phyloP scores from a whole-genome alignment of 2,329 filamentous ascomycete species.

The Mycogone perniciosa region DNA sequence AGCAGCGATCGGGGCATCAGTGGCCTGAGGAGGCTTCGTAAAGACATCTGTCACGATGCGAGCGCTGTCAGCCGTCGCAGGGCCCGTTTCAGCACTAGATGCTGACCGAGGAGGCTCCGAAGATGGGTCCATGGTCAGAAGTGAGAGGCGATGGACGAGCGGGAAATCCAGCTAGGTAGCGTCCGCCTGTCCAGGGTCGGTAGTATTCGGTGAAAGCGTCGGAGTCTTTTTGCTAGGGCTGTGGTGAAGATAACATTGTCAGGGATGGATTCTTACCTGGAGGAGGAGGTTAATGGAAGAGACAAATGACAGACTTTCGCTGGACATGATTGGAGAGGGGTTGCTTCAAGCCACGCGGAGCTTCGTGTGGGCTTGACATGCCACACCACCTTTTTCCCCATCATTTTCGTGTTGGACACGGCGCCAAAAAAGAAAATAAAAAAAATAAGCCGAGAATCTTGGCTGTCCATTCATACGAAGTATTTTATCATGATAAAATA shows the following conservation, averaged over 20 bases:
- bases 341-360: too few species aligned
- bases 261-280: neutral
- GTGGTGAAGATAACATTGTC: neutral
- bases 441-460: too few species aligned
- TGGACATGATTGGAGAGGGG: too few species aligned
- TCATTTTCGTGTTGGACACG: too few species aligned
- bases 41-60: slow-evolving; percentile 15
- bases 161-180: neutral
- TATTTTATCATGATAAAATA: too few species aligned
- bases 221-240: slow-evolving; percentile 5
- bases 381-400: too few species aligned
- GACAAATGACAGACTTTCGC: neutral
- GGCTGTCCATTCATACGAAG: too few species aligned
- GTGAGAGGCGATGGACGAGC: neutral
- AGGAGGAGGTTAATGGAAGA: neutral
- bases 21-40: slow-evolving; percentile 9
- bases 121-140: slow-evolving; percentile 22
- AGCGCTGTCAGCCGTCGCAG: slow-evolving; percentile 6
- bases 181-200: slow-evolving; percentile 10
- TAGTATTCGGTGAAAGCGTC: slow-evolving; percentile 10
- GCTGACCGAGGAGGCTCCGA: slow-evolving; percentile 29
- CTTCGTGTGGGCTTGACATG: too few species aligned
- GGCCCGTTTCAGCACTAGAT: slow-evolving; percentile 1
- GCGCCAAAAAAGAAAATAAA: too few species aligned
- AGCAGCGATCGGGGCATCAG: slow-evolving; percentile 15